phyloP scores from a whole-genome alignment of 805 yeast species.

The Barnettozyma wickerhamii region DNA sequence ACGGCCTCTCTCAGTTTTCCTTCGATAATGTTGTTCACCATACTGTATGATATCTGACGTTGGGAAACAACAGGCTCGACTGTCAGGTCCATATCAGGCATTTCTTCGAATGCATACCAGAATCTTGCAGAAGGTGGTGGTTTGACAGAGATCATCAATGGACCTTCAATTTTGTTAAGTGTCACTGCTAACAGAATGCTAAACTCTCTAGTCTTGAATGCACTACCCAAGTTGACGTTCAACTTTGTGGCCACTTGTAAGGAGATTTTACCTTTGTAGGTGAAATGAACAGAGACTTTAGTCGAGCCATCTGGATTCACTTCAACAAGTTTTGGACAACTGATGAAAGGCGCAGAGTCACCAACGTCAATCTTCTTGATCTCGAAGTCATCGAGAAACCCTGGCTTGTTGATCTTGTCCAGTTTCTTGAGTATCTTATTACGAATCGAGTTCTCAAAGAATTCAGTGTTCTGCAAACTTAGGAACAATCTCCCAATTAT shows the following conservation, averaged over 20 bases:
- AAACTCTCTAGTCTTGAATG: slow-evolving; percentile 70
- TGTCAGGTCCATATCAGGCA: slow-evolving; percentile 69
- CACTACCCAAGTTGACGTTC: slow-evolving; percentile 67
- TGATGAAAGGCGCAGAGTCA: slow-evolving; percentile 70
- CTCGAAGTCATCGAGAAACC: slow-evolving; percentile 77
- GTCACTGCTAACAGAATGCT: slow-evolving; percentile 68
- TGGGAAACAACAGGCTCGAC: slow-evolving; percentile 92
- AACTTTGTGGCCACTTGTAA: slow-evolving; percentile 79
- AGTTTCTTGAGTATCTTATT: slow-evolving; percentile 65
- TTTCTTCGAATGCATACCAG: slow-evolving; percentile 84
- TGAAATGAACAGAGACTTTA: slow-evolving; percentile 53
- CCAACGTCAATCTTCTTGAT: slow-evolving; percentile 75
- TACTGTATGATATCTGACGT: slow-evolving; percentile 68
- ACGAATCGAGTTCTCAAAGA: slow-evolving; percentile 53
- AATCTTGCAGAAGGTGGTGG: slow-evolving; percentile 88
- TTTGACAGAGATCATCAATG: slow-evolving; percentile 62
- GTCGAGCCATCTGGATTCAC: slow-evolving; percentile 79
- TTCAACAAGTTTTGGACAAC: slow-evolving; percentile 64
- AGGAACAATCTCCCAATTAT: slow-evolving; percentile 78
- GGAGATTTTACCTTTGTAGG: slow-evolving; percentile 73
- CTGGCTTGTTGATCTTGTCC: slow-evolving; percentile 78
- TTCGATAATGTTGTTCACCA: slow-evolving; percentile 77
- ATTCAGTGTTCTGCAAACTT: slow-evolving; percentile 67
- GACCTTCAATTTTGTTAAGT: slow-evolving; percentile 68
- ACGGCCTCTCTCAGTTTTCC: slow-evolving; percentile 75